These are phyloP conservation scores for Metschnikowia amazonensis DNA, from an alignment of 805 yeast genomes.

Conservation along the genomic window DNA sequence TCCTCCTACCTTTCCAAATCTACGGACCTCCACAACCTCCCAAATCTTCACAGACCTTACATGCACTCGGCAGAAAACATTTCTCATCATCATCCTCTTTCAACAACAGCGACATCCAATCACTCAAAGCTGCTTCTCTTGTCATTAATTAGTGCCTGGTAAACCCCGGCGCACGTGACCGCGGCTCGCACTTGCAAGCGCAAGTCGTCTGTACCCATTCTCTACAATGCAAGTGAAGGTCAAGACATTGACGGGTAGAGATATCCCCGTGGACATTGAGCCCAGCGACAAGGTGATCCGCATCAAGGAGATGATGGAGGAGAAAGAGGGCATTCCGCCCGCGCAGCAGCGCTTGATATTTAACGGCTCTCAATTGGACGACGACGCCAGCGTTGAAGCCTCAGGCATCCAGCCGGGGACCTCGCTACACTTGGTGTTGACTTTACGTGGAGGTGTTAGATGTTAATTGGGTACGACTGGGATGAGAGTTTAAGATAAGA, in stretches of 20 bases:
- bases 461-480: neutral
- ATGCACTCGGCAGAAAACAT: too few relatives aligned
- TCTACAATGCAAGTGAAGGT: slow-evolving; percentile 61
- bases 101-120: too few relatives aligned
- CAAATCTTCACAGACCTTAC: too few relatives aligned
- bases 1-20: too few relatives aligned
- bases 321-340: slow-evolving; percentile 96
- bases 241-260: slow-evolving; percentile 79
- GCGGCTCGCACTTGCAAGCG: neutral
- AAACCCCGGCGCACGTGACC: too few relatives aligned
- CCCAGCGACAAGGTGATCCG: slow-evolving; percentile 63
- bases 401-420: slow-evolving; percentile 83
- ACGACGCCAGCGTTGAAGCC: slow-evolving; percentile 65
- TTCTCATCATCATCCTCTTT: too few relatives aligned
- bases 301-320: slow-evolving; percentile 89
- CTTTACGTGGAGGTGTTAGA: slow-evolving; percentile 78
- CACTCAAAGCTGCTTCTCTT: too few relatives aligned
- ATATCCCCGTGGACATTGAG: slow-evolving; percentile 73
- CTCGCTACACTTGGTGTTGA: slow-evolving; percentile 83
- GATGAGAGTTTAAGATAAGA: neutral
- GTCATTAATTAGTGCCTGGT: too few relatives aligned
- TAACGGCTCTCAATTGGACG: slow-evolving; percentile 90
- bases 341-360: slow-evolving; percentile 88
- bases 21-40: too few relatives aligned
- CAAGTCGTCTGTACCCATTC: neutral